phyloP scores from a whole-genome alignment of 2,329 filamentous ascomycete genomes.

The Myriosclerotinia curreyana region DNA sequence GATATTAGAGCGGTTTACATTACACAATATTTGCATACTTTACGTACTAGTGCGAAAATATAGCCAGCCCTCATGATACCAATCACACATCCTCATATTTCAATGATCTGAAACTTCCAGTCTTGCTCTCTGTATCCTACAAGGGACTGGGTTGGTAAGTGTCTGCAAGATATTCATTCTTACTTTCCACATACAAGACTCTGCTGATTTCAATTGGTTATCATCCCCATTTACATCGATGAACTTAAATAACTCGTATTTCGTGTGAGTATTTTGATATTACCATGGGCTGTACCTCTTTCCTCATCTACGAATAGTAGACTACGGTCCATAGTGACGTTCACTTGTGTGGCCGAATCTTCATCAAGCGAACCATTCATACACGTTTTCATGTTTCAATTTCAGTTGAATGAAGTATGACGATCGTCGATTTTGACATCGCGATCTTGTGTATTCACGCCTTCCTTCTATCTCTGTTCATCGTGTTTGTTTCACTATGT shows the following conservation, averaged over 20 bases:
- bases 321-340: not conserved
- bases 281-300: not conserved
- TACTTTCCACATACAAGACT: not conserved
- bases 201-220: not conserved
- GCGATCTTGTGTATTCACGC: too few relatives aligned
- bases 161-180: not conserved
- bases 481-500: not conserved
- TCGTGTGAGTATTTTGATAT: not conserved
- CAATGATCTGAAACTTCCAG: not conserved
- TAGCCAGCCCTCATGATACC: not conserved
- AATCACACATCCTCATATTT: not conserved
- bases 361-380: not conserved
- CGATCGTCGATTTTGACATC: not conserved
- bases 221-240: not conserved
- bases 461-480: not conserved
- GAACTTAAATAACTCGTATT: not conserved
- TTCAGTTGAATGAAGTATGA: not conserved
- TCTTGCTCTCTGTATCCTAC: not conserved
- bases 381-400: not conserved
- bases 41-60: not conserved
- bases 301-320: too few relatives aligned
- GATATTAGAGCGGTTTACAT: not conserved
- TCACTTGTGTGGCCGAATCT: not conserved
- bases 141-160: not conserved
- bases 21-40: not conserved